A percentile compares a stretch with the other conserved stretches of the same genome.
Evolutionary conservation across 768 basidiomycete species (phyloP).

Genomic region (Erythrobasidium yunnanense): DNA sequence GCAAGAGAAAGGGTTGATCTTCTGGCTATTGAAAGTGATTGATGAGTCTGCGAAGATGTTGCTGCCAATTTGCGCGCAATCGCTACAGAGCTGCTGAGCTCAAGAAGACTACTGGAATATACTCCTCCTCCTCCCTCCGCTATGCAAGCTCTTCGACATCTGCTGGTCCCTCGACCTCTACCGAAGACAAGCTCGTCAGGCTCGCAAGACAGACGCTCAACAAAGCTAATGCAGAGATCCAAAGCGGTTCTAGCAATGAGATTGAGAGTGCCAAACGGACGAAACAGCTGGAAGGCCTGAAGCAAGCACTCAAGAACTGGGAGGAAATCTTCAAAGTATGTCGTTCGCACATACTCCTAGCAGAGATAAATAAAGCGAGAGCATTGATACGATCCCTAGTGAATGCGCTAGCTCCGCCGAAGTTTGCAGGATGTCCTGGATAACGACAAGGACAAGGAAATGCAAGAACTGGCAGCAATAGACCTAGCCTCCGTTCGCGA

Average conservation of each 20-base stretch:
- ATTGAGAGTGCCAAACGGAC: slow-evolving; percentile 10
- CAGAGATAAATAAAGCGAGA: no score
- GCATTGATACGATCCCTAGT: neutral
- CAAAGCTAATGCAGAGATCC: neutral
- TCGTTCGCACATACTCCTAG: neutral
- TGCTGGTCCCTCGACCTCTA: neutral
- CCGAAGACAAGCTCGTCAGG: slow-evolving; percentile 17
- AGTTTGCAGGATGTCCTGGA: slow-evolving; percentile 29
- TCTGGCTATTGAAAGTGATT: neutral
- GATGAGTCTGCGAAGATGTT: neutral
- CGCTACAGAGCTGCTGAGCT: no score
- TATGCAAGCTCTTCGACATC: neutral
- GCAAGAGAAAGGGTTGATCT: no score
- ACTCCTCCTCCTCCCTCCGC: neutral
- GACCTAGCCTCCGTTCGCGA: slow-evolving; percentile 28
- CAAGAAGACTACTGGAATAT: no score
- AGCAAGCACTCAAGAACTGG: slow-evolving; percentile 21
- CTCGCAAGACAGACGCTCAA: slow-evolving; percentile 9
- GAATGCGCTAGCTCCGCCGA: slow-evolving; percentile 3
- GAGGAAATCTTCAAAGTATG: slow-evolving; percentile 4
- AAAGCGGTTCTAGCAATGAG: neutral
- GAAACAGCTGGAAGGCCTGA: slow-evolving; percentile 13
- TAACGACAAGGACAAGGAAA: slow-evolving; percentile 59
- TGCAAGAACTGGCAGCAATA: slow-evolving; percentile 57
- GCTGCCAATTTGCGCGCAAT: neutral